Evolutionary conservation across 768 basidiomycete species (phyloP), one percentile per base, ranked within the genome.

Genomic region (Pleurotus cornucopiae): DNA sequence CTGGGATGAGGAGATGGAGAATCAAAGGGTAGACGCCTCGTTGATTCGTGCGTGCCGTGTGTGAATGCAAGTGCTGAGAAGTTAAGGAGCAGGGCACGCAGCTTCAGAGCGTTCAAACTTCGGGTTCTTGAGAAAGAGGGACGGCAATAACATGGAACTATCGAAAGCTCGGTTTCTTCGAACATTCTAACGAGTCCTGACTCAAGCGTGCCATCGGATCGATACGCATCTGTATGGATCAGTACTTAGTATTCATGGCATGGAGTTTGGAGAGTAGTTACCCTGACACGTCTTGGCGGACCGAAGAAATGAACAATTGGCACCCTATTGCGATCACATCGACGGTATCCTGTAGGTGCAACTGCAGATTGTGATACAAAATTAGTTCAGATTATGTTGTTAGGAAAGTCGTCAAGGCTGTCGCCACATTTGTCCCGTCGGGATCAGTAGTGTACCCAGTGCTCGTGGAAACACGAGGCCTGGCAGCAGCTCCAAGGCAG

Each of bases 1-100:
- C 30, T 34, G 9, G 30, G 30, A 34, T 4, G 30, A 34, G 11
- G 30, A 34, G 30, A 9, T 34, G 30, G 9, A 7, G 30, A 34
- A 34, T 34, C 30, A 34, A 53, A 41, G 51, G 49, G 11, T 14
- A 20, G n/a, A 49, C 39, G 51, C 51, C 51, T 53, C 51, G 39
- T 53, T 53, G 51, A 53, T 39, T 16, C 39, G 51, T 12, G 51
- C 23, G 18, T 53, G 30, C 30, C 30, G 39, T 40, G 51, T 49
- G 48, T 49, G 48, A 49, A 34, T 34, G 30, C 30, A 9, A 34
- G 30, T 34, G 7, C 6, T 34, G 30, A 34, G 30, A 34, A 34
- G 30, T 34, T 34, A 34, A 34, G 30, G 30, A 34, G 30, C 30
- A 34, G 30, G 30, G 30, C 30, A 34, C 9, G 30, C 30, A 34